Conservation (phyloP, 768 basidiomycete genomes). For the Coprinopsis strossmayeri region DNA sequence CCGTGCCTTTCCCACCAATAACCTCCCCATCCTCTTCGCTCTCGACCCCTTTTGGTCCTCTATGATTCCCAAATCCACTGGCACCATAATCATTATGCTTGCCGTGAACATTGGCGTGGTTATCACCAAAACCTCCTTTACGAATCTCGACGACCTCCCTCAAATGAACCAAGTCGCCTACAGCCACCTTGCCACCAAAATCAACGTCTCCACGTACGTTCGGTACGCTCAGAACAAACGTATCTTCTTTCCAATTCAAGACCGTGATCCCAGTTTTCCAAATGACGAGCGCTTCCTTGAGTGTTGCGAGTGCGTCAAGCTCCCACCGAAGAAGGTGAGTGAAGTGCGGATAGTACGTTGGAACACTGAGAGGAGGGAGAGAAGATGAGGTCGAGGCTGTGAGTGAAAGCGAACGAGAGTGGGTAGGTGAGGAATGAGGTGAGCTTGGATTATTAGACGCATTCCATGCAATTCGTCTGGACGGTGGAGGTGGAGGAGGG, state of each 20-base stretch:
- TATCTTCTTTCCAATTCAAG: conserved; percentile 28
- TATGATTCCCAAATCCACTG: conserved; percentile 9
- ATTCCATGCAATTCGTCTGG: neutral
- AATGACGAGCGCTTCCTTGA: too few species aligned
- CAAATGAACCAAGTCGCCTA: conserved; percentile 39
- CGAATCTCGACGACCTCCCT: conserved; percentile 30
- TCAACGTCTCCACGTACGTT: conserved; percentile 34
- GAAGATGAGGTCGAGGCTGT: neutral
- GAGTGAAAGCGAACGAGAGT: neutral
- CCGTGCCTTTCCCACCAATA: conserved; percentile 20
- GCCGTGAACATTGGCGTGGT: too few species aligned
- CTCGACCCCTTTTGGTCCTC: conserved; percentile 1
- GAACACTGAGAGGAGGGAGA: conserved; percentile 19
- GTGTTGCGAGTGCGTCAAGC: conserved; percentile 34
- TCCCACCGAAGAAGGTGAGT: conserved; percentile 37
- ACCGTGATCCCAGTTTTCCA: conserved; percentile 34
- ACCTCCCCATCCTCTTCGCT: neutral
- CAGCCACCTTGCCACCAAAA: conserved; percentile 23
- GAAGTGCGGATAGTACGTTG: conserved; percentile 36
- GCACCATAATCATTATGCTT: too few species aligned
- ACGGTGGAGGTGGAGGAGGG: conserved; percentile 18
- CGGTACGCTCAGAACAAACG: conserved; percentile 32
- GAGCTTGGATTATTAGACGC: neutral
- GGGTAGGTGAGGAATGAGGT: neutral
- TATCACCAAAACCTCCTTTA: conserved; percentile 5